Conservation (phyloP, 192 early-diverging fungal genomes). For the Kappamyces sp. region DNA sequence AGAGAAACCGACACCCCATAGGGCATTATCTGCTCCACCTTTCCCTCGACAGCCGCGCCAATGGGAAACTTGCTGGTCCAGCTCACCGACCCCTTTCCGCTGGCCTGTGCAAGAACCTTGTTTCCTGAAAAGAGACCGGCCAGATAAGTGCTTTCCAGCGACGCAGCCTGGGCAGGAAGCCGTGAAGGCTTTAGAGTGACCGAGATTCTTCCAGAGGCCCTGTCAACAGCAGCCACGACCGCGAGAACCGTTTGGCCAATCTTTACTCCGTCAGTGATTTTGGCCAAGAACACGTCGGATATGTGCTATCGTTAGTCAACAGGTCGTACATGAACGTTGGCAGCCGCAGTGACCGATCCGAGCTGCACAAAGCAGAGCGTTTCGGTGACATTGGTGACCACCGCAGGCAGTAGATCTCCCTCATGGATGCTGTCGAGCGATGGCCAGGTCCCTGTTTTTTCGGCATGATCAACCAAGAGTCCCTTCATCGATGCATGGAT, state of each 20-base stretch:
- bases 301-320: constrained; percentile 26
- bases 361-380: constrained; percentile 65
- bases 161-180: constrained; percentile 11
- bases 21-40: constrained; percentile 45
- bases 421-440: constrained; percentile 45
- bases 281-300: constrained; percentile 59
- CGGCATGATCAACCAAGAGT: constrained; percentile 50
- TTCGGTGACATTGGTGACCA: constrained; percentile 64
- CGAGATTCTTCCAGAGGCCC: constrained; percentile 37
- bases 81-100: background rate
- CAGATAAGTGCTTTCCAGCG: constrained; percentile 20
- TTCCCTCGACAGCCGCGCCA: constrained; percentile 42
- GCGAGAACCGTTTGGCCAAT: constrained; percentile 67
- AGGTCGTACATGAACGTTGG: constrained; percentile 28
- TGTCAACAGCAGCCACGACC: constrained; percentile 49
- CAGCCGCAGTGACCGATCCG: constrained; percentile 52
- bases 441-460: constrained; percentile 35
- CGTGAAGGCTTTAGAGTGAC: constrained; percentile 66
- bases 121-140: constrained; percentile 29
- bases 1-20: constrained; percentile 51
- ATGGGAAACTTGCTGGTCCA: constrained; percentile 22
- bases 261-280: constrained; percentile 44
- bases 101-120: constrained; percentile 9
- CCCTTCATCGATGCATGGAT: constrained; percentile 62
- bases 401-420: constrained; percentile 67